These are phyloP conservation scores for Lepiota subincarnata DNA, from an alignment of 768 basidiomycete genomes.

Conservation along the genomic window DNA sequence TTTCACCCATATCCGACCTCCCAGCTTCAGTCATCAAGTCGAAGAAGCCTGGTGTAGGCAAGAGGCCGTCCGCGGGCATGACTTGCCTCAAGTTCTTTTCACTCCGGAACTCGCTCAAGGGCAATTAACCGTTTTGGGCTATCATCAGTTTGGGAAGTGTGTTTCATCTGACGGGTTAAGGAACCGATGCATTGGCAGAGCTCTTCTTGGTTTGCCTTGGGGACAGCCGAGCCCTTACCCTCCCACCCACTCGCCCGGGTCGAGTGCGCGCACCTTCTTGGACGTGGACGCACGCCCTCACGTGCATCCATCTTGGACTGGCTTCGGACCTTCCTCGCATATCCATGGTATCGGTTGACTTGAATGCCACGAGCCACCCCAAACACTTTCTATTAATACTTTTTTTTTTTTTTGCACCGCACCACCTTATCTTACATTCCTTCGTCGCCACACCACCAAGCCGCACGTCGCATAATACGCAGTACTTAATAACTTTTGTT, in stretches of 20 bases:
- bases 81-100: conserved; percentile 50
- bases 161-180: neutral
- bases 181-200: neutral
- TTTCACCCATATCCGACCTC: conserved; percentile 16
- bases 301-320: no score
- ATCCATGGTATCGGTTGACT: no score
- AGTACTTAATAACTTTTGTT: neutral
- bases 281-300: neutral
- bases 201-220: neutral
- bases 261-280: neutral
- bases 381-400: neutral
- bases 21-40: conserved; percentile 15
- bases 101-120: conserved; percentile 29
- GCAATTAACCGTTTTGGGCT: conserved; percentile 10
- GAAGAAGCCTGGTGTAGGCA: conserved; percentile 16
- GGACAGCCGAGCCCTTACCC: no score
- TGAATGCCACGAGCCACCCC: neutral
- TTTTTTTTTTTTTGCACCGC: neutral
- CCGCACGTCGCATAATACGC: neutral
- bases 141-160: neutral
- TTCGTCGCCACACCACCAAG: neutral
- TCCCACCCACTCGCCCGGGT: neutral
- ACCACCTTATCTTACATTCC: neutral
- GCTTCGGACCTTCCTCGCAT: no score
- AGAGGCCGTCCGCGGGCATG: conserved; percentile 34